Base-by-base conservation (phyloP, 2,329 filamentous ascomycete genomes). In the Phialophora verrucosa region DNA sequence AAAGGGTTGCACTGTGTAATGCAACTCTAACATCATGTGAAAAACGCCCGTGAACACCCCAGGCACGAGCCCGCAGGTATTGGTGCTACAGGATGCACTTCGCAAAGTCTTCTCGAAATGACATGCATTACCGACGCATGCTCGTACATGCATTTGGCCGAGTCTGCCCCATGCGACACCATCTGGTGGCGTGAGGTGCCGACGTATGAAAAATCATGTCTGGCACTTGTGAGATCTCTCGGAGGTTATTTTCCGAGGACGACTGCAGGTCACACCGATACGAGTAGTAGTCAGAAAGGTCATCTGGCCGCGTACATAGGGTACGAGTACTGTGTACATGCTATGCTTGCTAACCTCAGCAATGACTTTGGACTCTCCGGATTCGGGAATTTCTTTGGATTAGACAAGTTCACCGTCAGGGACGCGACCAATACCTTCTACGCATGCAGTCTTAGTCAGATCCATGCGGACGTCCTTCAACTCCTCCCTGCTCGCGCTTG, bases 111-210 rank as follows among this genome's bases (percentile, higher is more conserved):
- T 53, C 59, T 54, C 47, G 23, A 54, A 61, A 61, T 53, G 59
- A 51, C 59, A 54, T 61, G 59, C 49, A 35, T 61, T 61, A 51
- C 59, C 59, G 59, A 61, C 29, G 17, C 25, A 29, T 55, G 10
- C 53, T 55, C 29, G 53, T 55, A 17, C 29, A 55, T 55, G 53
- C 53, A 31, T 51, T 51, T 23, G 23, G 25, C 49, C 49, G 20
- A 12, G 32, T 35, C 32, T 35, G 32, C 32, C 32, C 32, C 23
- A 55, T n/a, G 53, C 53, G 5, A 55, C 29, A 11, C 53, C 53
- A 55, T 35, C 29, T 35, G 29, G 29, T 55, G 53, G 53, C 53
- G 53, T 55, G 27, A 32, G 53, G 14, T 55, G 17, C 53, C 17
- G 29, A 23, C 49, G 49, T 25, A 27, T 29, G 14, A 7, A 44